Base-by-base conservation (phyloP, 495 filamentous ascomycete genomes). In the Xylaria grammica region DNA sequence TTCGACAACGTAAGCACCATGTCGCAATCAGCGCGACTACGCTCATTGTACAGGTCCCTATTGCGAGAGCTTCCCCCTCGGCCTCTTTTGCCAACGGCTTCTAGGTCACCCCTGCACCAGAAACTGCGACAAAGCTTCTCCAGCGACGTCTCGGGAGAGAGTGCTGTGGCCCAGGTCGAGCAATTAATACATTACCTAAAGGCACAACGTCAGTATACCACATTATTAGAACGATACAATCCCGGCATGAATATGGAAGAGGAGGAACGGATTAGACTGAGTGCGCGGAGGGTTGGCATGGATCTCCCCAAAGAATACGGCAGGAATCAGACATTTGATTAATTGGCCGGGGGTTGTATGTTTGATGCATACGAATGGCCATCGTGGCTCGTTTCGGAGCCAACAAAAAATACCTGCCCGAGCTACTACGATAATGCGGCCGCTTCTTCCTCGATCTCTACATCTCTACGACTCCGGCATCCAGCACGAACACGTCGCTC, bases 41-140 rank as follows among this genome's bases (percentile, higher is more conserved):
- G 91, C 72, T 86, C 91, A 48, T 82, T 96, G 72, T 99, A 99
- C 82, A 91, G 95, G 69, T 84, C 88, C 22, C 81, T 99, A 75
- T 91, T 97, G 58, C 91, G 93, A 77, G 94, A 97, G 79, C 88
- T 97, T 30, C 94, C 95, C 20, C 86, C 89, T 48, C 87, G 85
- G 46, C 78, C 80, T 3, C 77, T 88, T 73, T 83, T 83, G 64
- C 70, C 79, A 45, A 79, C 46, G 74, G 82, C 15, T 73, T 77
- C 62, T 52, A 79, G 75, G 65, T 89, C 86, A 10, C 85, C 85
- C 24, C 81, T 89, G 6, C 85, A 90, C 75, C 72, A 79, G 63
- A 82, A 76, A 38, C 78, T 92, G 65, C 87, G 87, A 71, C 76
- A 82, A 7, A 85, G 80, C 75, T 80, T 84, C 67, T 72, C 72